Evolutionary conservation across 2,329 filamentous ascomycete species (phyloP).

Genomic region (Xylaria sp.): DNA sequence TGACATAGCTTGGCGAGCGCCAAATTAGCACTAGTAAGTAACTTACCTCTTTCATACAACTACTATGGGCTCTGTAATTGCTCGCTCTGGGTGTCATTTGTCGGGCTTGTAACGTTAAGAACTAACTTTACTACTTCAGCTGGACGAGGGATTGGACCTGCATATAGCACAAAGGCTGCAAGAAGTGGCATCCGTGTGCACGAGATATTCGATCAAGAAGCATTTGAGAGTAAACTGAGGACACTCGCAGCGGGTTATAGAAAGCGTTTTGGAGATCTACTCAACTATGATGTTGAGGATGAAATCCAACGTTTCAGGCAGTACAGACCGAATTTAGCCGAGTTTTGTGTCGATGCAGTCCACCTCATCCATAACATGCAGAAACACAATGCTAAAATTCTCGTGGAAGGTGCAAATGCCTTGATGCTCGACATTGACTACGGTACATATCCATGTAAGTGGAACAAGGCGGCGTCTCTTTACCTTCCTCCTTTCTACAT

Average conservation of each 20-base stretch:
- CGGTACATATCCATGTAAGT: constrained; percentile 9
- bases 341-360: constrained; percentile 70
- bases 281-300: constrained; percentile 70
- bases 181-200: constrained; percentile 69
- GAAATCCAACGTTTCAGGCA: constrained; percentile 67
- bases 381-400: constrained; percentile 57
- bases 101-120: background rate
- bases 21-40: constrained; percentile 9
- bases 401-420: constrained; percentile 67
- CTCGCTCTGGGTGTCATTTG: background rate
- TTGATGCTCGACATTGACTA: constrained; percentile 64
- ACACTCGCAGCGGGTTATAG: constrained; percentile 63
- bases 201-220: constrained; percentile 69
- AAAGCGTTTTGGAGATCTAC: constrained; percentile 60
- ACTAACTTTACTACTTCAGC: background rate
- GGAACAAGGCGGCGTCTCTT: background rate
- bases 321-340: constrained; percentile 51
- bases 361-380: constrained; percentile 59
- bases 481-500: background rate
- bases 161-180: constrained; percentile 61
- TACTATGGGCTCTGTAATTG: background rate
- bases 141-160: constrained; percentile 46
- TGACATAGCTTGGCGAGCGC: background rate
- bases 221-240: constrained; percentile 71
- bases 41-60: background rate